phyloP scores from a whole-genome alignment of 2,329 filamentous ascomycete genomes.

The Sporothrix schenckii region DNA sequence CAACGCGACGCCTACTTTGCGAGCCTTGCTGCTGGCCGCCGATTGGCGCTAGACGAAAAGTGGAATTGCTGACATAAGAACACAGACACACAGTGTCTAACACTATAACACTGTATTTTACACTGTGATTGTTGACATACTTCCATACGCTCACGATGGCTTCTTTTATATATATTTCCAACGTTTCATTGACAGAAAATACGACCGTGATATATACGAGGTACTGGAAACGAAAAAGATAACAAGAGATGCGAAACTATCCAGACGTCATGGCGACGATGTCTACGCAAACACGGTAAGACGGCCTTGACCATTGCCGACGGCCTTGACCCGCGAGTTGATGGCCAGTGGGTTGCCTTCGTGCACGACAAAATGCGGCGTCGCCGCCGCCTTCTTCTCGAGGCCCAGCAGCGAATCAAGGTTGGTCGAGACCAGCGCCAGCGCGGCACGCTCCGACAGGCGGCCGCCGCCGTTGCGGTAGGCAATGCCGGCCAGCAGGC shows the following conservation, averaged over 20 bases:
- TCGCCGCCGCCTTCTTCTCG: constrained; percentile 29
- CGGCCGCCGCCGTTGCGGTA: constrained; percentile 59
- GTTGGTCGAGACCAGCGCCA: constrained; percentile 61
- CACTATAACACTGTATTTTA: background rate
- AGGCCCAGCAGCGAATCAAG: constrained; percentile 62
- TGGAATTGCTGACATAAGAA: constrained; percentile 5
- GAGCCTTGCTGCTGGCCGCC: background rate
- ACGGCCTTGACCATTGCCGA: constrained; percentile 50
- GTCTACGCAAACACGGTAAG: constrained; percentile 43
- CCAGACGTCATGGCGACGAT: background rate
- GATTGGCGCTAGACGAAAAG: background rate
- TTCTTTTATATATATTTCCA: too few relatives aligned
- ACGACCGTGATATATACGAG: background rate
- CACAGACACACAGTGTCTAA: background rate
- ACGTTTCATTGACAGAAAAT: background rate
- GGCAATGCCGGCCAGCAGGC: constrained; percentile 62
- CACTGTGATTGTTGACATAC: too few relatives aligned
- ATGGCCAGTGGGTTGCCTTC: constrained; percentile 67
- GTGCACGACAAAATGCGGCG: constrained; percentile 61
- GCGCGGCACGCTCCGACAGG: constrained; percentile 57
- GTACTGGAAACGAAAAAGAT: background rate
- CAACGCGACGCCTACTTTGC: background rate
- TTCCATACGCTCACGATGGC: too few relatives aligned
- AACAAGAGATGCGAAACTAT: background rate
- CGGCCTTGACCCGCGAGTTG: constrained; percentile 57